Base-by-base conservation (phyloP, 2,329 filamentous ascomycete genomes). In the Paraconiothyrium sp. region DNA sequence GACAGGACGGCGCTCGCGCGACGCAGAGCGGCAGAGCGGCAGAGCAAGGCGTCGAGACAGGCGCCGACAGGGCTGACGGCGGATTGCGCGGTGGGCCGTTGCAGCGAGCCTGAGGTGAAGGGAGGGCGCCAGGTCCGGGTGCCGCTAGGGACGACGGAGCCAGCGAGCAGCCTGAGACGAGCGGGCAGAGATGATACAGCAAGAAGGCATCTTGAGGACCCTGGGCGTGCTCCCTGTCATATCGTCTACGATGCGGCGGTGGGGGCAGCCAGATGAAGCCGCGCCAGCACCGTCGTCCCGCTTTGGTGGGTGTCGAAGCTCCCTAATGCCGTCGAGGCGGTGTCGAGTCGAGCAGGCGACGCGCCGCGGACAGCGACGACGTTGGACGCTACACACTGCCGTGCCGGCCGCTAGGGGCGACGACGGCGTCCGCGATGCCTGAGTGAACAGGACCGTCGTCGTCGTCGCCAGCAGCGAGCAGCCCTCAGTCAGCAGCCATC, bases 141-240 rank as follows among this genome's bases (percentile, higher is more conserved):
- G 20, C 3, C 35, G 66, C 62, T 63, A 61, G 61, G 55, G 58
- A 56, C 32, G 49, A 56, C 32, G 52, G 46, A 37, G 27, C 64
- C 66, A 59, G 65, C 58, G 58, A 67, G 63, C 61, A 60, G 67
- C 56, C 58, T 73, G 72, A 76, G 74, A 76, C 69, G 65, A 39
- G 60, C 50, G 16, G 39, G 39, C 39, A 41, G 39, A 41, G 54
- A 49, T 65, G 67, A 68, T 63, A 68, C 39, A 41, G 39, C 20
- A 46, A 46, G 63, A 63, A 57, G 64, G 62, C 67, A 70, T 63
- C 67, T 73, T 72, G 69, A 67, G 60, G 58, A 68, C 58, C 60
- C 69, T 64, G 55, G 63, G 58, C 59, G 56, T 48, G 44, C 48
- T 56, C 69, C 71, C 66, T 70, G 67, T 68, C 71, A 70, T 72